Evolutionary conservation across 1,139 yeast species (phyloP).

Genomic region (Kodamaea alishanica): DNA sequence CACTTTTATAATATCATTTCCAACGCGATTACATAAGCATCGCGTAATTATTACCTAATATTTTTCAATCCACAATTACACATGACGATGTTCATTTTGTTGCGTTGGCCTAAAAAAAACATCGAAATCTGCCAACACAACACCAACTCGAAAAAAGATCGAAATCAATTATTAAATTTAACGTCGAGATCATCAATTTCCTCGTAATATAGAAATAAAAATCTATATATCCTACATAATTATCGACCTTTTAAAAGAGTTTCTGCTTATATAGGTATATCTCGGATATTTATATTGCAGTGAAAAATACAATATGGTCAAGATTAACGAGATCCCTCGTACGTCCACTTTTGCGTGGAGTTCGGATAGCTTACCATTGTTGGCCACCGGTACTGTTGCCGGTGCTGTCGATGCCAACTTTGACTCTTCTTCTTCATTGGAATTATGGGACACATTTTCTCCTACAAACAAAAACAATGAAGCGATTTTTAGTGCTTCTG

Average conservation of each 20-base stretch:
- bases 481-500: constrained; percentile 51
- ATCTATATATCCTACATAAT: background rate
- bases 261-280: background rate
- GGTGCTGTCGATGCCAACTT: constrained; percentile 92
- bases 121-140: too few relatives aligned
- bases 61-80: too few relatives aligned
- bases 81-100: too few relatives aligned
- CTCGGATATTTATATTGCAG: constrained; percentile 1
- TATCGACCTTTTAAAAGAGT: too few relatives aligned
- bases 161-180: too few relatives aligned
- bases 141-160: too few relatives aligned
- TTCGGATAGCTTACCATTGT: constrained; percentile 62
- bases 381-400: constrained; percentile 90
- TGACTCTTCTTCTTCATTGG: constrained; percentile 71
- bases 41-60: too few relatives aligned
- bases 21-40: too few relatives aligned
- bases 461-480: constrained; percentile 31
- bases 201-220: background rate
- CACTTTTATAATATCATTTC: too few relatives aligned
- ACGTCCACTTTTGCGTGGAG: constrained; percentile 98
- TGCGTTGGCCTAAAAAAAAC: too few relatives aligned
- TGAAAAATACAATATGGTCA: constrained; percentile 53
- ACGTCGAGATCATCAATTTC: too few relatives aligned
- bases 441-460: constrained; percentile 71
- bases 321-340: constrained; percentile 75